These are phyloP conservation scores for Volvox africanus DNA, from an alignment of 139 green algal species.

Conservation along the genomic window DNA sequence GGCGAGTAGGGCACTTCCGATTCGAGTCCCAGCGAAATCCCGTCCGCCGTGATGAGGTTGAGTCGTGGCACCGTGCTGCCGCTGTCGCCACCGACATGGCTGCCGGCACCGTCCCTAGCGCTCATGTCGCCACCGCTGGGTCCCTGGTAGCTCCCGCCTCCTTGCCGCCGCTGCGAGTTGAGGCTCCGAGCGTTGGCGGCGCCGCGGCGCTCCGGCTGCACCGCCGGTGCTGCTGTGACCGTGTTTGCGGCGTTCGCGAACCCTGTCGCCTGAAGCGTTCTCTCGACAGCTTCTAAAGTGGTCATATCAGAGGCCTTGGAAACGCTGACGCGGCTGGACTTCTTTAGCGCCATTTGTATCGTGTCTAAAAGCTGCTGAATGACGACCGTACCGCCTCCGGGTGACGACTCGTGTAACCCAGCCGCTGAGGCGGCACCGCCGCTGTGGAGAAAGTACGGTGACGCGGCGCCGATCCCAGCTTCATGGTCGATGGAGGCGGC, in stretches of 20 bases:
- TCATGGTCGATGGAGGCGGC: neutral
- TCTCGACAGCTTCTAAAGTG: neutral
- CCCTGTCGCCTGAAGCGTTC: neutral
- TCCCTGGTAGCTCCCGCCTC: neutral
- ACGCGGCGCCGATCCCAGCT: neutral
- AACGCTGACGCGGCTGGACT: neutral
- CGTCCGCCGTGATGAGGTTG: neutral
- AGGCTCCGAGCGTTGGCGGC: neutral
- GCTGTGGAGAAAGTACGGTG: neutral
- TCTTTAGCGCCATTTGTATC: conserved; percentile 15
- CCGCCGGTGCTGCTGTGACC: neutral
- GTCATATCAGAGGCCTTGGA: neutral
- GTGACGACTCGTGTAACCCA: too few species aligned
- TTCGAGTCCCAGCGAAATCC: neutral
- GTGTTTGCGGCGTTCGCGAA: neutral
- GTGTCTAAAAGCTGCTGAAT: conserved; percentile 46
- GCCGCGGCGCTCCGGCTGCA: neutral
- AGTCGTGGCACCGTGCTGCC: neutral
- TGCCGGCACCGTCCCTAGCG: too few species aligned
- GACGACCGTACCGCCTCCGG: neutral
- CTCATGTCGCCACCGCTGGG: too few species aligned
- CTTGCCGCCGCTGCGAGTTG: neutral
- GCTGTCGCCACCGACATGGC: neutral
- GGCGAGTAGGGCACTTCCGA: neutral
- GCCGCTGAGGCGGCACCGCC: neutral